A percentile compares a stretch with the other conserved stretches of the same genome.
phyloP scores from a whole-genome alignment of 139 green algal genomes.

The Picochlorum sp. region DNA sequence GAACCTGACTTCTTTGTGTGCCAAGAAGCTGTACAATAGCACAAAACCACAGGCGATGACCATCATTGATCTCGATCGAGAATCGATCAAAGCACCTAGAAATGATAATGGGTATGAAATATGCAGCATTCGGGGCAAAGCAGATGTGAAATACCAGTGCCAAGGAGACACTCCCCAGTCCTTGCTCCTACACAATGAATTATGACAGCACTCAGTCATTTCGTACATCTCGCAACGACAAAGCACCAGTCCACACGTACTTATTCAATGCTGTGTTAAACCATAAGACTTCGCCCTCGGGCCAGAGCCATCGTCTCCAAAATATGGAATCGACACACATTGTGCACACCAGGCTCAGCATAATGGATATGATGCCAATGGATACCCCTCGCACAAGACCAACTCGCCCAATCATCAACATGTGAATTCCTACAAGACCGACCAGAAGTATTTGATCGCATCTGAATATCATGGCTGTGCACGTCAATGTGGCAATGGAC shows the following conservation, averaged over 20 bases:
- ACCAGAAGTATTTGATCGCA: conserved; percentile 68
- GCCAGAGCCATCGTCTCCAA: conserved; percentile 69
- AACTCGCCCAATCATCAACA: conserved; percentile 40
- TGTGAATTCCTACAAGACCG: conserved; percentile 44
- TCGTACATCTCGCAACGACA: background rate
- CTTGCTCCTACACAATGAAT: background rate
- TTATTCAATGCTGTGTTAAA: conserved; percentile 77
- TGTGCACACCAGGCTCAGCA: conserved; percentile 28
- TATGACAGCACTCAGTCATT: background rate
- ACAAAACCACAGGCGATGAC: conserved; percentile 39
- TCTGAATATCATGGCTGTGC: conserved; percentile 45
- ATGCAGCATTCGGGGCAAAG: conserved; percentile 49
- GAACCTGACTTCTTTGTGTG: conserved; percentile 78
- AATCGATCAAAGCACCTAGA: conserved; percentile 36
- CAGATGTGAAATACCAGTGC: conserved; percentile 66
- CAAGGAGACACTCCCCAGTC: conserved; percentile 63
- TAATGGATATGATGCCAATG: background rate
- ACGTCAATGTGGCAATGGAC: conserved; percentile 25
- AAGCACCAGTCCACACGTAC: conserved; percentile 12
- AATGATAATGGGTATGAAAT: conserved; percentile 34
- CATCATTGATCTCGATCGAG: conserved; percentile 7
- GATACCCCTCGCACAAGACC: background rate
- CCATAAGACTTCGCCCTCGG: conserved; percentile 70
- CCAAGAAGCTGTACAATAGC: conserved; percentile 62
- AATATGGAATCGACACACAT: conserved; percentile 60